Evolutionary conservation across 768 basidiomycete genomes (phyloP), one percentile per base, ranked within the genome.

Genomic region (Lactarius hengduanensis): DNA sequence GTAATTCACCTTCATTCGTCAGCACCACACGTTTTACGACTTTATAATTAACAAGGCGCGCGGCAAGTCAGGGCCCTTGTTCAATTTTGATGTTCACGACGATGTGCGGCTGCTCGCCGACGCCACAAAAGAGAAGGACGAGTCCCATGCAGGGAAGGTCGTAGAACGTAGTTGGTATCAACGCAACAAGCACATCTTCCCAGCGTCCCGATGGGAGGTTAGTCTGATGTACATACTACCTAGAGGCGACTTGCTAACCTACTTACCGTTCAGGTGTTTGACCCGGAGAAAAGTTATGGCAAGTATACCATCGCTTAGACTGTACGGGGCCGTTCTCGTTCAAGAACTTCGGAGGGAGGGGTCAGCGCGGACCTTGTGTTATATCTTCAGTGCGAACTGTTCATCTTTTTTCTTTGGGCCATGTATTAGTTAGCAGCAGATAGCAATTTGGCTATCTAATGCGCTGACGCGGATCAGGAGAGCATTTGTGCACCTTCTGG

Each of bases 81-180:
- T 99, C 80, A 97, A 91, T 76, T 99, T 99, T 73, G 97, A 99
- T 77, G 97, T 98, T 7, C 97, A 99, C 76, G 97, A 99, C 74
- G 97, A 99, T 75, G 92, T 99, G 4, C 91, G 97, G 20, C 77
- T 99, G 69, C 81, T 98, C 26, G 89, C 92, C 28, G 97, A 99
- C 73, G 97, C 96, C 2, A 94, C 95, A 1, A 86, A n/a, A 71
- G 97, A 99, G 78, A 98, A 98, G 78, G 95, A 99, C 71, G 97
- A 99, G 77, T 95, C 92, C 20, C 97, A 99, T 74, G 97, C 97
- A 0, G 97, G 97, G 2, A 99, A 99, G 75, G 97, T 99, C 11
- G 96, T 98, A 7, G 97, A 98, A 77, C 80, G 97, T 69, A 91
- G 91, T 66, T 99, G 91, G 83, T 97, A 98, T 74, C 91, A 95